phyloP scores from a whole-genome alignment of 805 yeast species.

The Zygosaccharomyces kombuchaensis region DNA sequence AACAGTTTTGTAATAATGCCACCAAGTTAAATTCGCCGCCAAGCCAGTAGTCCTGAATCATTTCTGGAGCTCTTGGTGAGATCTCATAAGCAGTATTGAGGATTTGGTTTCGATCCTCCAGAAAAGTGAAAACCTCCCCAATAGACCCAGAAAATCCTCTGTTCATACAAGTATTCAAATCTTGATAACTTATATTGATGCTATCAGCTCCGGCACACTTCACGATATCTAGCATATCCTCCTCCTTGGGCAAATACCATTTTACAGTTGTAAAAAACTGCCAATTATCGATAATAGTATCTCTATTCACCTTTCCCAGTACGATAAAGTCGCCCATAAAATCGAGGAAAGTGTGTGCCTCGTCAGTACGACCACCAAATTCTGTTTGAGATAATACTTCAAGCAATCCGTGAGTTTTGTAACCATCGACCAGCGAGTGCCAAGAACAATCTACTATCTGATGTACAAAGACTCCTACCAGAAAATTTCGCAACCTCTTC shows the following conservation, averaged over 20 bases:
- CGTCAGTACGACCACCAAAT: conserved; percentile 45
- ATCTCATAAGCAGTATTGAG: conserved; percentile 15
- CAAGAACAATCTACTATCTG: conserved; percentile 63
- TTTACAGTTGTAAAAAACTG: conserved; percentile 26
- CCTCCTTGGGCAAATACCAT: conserved; percentile 42
- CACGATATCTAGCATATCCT: conserved; percentile 42
- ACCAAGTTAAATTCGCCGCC: conserved; percentile 28
- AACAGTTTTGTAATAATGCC: conserved; percentile 21
- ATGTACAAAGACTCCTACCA: conserved; percentile 56
- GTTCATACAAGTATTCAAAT: conserved; percentile 46
- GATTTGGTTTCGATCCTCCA: conserved; percentile 12
- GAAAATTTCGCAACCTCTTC: conserved; percentile 45
- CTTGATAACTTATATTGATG: conserved; percentile 31
- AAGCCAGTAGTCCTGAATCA: conserved; percentile 24
- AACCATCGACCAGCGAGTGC: conserved; percentile 52
- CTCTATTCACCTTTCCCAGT: conserved; percentile 37
- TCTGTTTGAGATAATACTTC: conserved; percentile 48
- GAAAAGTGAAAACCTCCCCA: conserved; percentile 39
- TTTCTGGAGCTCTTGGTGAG: conserved; percentile 21
- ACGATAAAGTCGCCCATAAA: conserved; percentile 60
- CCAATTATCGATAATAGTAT: conserved; percentile 11
- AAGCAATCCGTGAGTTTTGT: conserved; percentile 43
- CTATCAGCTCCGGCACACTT: conserved; percentile 35
- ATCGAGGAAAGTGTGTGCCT: conserved; percentile 55
- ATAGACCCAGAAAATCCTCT: conserved; percentile 50